Percentiles rank a stretch among this genome's conserved stretches.
These are phyloP conservation scores for Russula olivacea DNA, from an alignment of 768 basidiomycete genomes.

Conservation along the genomic window DNA sequence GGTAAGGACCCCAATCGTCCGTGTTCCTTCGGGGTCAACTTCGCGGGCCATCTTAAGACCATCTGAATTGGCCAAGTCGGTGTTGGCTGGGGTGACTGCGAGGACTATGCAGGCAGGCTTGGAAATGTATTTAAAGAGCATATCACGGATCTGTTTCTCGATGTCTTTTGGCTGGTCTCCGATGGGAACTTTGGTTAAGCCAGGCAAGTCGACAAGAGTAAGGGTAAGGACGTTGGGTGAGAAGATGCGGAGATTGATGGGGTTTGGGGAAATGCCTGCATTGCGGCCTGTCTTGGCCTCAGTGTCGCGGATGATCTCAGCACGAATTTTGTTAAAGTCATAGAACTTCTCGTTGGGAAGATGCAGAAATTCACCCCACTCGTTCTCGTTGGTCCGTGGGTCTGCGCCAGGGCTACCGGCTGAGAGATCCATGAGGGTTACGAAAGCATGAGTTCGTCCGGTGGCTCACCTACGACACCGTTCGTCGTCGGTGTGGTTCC, in stretches of 20 bases:
- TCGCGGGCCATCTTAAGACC: slow-evolving; percentile 94
- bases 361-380: slow-evolving; percentile 99
- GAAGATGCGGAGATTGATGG: slow-evolving; percentile 96
- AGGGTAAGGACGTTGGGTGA: slow-evolving; percentile 96
- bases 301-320: slow-evolving; percentile 94
- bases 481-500: slow-evolving; percentile 43
- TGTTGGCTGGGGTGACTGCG: slow-evolving; percentile 93
- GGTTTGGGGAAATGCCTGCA: slow-evolving; percentile 93
- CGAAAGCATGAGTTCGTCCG: not conserved
- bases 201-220: slow-evolving; percentile 95
- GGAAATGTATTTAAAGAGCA: slow-evolving; percentile 92
- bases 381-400: slow-evolving; percentile 81
- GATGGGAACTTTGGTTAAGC: slow-evolving; percentile 90
- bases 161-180: slow-evolving; percentile 97
- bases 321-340: slow-evolving; percentile 95
- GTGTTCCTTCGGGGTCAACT: slow-evolving; percentile 92
- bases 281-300: slow-evolving; percentile 99
- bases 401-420: slow-evolving; percentile 45
- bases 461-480: slow-evolving; percentile 34
- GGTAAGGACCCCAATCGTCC: slow-evolving; percentile 97
- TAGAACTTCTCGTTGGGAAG: slow-evolving; percentile 96
- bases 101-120: slow-evolving; percentile 95
- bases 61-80: slow-evolving; percentile 97
- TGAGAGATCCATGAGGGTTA: not conserved
- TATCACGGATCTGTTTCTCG: slow-evolving; percentile 94